phyloP scores from a whole-genome alignment of 108 stramenopile species.

The Fistulifera pelliculosa region DNA sequence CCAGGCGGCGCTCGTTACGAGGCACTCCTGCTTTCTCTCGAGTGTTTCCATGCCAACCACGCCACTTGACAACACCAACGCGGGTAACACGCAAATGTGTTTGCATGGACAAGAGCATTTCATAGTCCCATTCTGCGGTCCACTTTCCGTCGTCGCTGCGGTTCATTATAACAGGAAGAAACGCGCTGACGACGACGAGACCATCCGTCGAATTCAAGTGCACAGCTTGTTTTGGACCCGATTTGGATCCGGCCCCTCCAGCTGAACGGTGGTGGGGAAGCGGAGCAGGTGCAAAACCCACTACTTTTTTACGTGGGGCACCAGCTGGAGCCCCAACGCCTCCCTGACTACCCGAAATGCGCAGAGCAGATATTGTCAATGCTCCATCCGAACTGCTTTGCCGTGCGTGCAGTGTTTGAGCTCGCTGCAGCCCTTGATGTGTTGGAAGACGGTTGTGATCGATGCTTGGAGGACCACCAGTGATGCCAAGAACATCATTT shows the following conservation, averaged over 20 bases:
- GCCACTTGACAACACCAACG: constrained; percentile 88
- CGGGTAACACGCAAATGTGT: constrained; percentile 86
- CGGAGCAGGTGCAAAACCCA: constrained; percentile 66
- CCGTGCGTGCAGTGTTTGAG: constrained; percentile 13
- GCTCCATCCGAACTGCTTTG: constrained; percentile 10
- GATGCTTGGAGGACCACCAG: constrained; percentile 46
- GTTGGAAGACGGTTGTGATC: constrained; percentile 48
- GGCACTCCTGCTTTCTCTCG: constrained; percentile 55
- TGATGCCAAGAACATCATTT: constrained; percentile 62
- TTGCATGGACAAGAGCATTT: constrained; percentile 88
- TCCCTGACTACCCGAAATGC: neutral
- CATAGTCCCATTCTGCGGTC: constrained; percentile 93
- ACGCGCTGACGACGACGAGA: constrained; percentile 77
- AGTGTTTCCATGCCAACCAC: constrained; percentile 79
- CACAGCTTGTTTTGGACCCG: constrained; percentile 33
- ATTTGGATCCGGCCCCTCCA: neutral
- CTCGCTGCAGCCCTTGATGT: constrained; percentile 13
- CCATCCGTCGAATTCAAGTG: constrained; percentile 78
- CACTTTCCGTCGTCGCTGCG: constrained; percentile 54
- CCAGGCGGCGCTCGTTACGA: constrained; percentile 61
- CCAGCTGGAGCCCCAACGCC: neutral
- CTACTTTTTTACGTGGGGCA: constrained; percentile 45
- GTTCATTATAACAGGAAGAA: constrained; percentile 78
- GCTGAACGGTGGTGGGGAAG: constrained; percentile 15
- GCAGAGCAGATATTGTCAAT: constrained; percentile 10